Evolutionary conservation across 2,329 filamentous ascomycete species (phyloP).

Genomic region (Parastagonospora avenae): DNA sequence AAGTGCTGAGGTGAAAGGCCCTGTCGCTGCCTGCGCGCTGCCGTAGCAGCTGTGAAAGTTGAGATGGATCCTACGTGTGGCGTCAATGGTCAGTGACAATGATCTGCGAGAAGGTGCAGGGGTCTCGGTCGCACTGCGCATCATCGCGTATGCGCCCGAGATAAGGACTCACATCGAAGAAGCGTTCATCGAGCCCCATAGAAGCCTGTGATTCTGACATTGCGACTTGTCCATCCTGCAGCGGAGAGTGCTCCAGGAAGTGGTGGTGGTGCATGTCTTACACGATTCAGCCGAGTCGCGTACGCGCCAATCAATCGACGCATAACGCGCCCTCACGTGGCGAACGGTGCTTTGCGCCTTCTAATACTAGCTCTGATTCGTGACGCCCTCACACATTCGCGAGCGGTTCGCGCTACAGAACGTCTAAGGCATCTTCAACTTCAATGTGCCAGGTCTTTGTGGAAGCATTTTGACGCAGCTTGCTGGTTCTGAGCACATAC

Average conservation of each 20-base stretch:
- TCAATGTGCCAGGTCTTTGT: no score
- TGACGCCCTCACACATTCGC: background rate
- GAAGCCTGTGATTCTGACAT: conserved; percentile 41
- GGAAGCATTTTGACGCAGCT: no score
- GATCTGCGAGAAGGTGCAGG: conserved; percentile 32
- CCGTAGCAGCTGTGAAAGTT: conserved; percentile 43
- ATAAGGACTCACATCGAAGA: conserved; percentile 43
- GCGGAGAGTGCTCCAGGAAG: conserved; percentile 6
- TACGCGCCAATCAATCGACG: conserved; percentile 17
- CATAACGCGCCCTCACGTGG: conserved; percentile 22
- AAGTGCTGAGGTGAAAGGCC: conserved; percentile 29
- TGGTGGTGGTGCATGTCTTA: conserved; percentile 19
- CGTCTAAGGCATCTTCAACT: no score
- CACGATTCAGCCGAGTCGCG: conserved; percentile 11
- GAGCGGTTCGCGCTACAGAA: no score
- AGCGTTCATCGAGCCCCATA: conserved; percentile 32
- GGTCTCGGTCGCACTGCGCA: conserved; percentile 18
- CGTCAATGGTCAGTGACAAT: conserved; percentile 24
- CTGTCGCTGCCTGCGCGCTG: conserved; percentile 37
- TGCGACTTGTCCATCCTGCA: conserved; percentile 10
- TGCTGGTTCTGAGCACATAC: no score
- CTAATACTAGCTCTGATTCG: background rate
- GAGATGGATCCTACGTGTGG: conserved; percentile 41
- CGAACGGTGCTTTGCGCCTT: background rate
- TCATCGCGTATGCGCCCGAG: conserved; percentile 12